A percentile compares a stretch with the other conserved stretches of the same genome.
phyloP scores from a whole-genome alignment of 1,284 basidiomycete species.

The Volvariella surrecta region DNA sequence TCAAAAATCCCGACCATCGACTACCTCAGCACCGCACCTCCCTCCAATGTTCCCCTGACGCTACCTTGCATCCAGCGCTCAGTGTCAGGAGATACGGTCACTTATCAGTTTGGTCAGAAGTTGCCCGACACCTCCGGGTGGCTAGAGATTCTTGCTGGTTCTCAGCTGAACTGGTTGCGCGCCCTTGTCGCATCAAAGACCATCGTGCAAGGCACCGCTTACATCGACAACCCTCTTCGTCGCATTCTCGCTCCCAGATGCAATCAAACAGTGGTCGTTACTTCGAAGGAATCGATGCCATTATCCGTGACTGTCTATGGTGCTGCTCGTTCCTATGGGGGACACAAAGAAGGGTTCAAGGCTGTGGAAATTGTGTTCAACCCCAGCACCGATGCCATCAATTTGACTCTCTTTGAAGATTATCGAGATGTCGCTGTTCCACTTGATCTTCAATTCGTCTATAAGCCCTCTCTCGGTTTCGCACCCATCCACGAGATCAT shows the following conservation, averaged over 20 bases:
- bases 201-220: conserved; percentile 78
- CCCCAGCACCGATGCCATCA: conserved; percentile 48
- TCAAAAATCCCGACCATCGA: conserved; percentile 77
- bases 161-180: conserved; percentile 77
- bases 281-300: conserved; percentile 36
- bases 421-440: conserved; percentile 73
- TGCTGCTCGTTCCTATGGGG: conserved; percentile 73
- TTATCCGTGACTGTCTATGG: conserved; percentile 63
- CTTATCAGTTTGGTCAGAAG: conserved; percentile 46
- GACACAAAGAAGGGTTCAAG: conserved; percentile 73
- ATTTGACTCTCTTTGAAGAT: conserved; percentile 81
- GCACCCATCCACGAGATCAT: conserved; percentile 92
- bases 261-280: conserved; percentile 71
- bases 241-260: conserved; percentile 80
- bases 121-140: conserved; percentile 59
- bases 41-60: conserved; percentile 19
- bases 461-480: conserved; percentile 84
- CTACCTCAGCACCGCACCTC: conserved; percentile 67
- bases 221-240: conserved; percentile 86
- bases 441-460: conserved; percentile 76
- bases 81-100: conserved; percentile 36
- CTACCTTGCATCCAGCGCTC: conserved; percentile 42
- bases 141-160: conserved; percentile 82
- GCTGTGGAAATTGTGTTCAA: conserved; percentile 73
- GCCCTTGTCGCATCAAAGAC: conserved; percentile 80